Conservation (phyloP, 768 basidiomycete genomes). For the Melanogaster broomeanus region DNA sequence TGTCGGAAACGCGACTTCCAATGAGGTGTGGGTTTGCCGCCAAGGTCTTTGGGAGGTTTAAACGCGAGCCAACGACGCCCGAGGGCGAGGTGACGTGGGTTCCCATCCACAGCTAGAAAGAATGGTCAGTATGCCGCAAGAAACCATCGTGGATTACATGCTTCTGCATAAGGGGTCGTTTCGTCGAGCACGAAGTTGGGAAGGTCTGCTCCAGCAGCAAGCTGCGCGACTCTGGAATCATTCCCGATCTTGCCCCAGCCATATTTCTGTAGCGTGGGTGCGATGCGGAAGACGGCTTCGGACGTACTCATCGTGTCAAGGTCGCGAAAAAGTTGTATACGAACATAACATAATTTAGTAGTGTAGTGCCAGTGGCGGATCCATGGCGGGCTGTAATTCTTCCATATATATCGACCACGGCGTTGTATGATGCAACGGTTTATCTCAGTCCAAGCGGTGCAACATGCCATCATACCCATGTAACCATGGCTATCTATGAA, state of each 20-base stretch:
- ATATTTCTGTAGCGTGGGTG: constrained; percentile 85
- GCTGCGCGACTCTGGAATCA: constrained; percentile 85
- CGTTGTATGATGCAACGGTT: no score
- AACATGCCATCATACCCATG: no score
- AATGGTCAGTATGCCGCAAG: constrained; percentile 3
- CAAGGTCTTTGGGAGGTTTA: constrained; percentile 60
- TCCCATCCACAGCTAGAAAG: constrained; percentile 93
- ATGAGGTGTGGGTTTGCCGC: constrained; percentile 68
- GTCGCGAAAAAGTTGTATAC: no score
- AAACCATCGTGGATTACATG: constrained; percentile 35
- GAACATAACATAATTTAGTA: no score
- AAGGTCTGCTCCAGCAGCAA: constrained; percentile 61
- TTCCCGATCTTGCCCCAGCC: constrained; percentile 92
- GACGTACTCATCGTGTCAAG: constrained; percentile 21
- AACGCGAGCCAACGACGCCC: constrained; percentile 46
- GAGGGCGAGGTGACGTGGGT: constrained; percentile 84
- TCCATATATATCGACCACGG: no score
- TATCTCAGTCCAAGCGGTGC: no score
- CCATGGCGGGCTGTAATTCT: no score
- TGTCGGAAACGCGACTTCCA: constrained; percentile 53
- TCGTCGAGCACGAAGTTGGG: constrained; percentile 71
- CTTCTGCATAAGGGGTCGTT: constrained; percentile 89
- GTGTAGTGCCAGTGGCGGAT: no score
- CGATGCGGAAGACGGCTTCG: constrained; percentile 69
- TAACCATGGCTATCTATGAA: no score